Evolutionary conservation across 805 yeast genomes (phyloP).

Genomic region (Metschnikowia matae): DNA sequence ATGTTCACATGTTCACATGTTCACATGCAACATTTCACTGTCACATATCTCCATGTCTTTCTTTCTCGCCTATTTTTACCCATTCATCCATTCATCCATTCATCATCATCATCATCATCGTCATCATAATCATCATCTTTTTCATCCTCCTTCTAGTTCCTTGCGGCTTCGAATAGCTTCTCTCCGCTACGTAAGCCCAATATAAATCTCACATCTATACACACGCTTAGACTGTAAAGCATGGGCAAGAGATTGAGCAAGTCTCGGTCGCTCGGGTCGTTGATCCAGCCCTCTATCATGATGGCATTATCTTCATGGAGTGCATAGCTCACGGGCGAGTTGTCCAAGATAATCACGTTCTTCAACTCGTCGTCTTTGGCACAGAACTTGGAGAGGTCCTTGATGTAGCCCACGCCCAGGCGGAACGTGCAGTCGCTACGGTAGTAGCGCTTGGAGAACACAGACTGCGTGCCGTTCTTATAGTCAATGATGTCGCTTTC

Average conservation of each 20-base stretch:
- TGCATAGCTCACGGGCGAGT: conserved; percentile 87
- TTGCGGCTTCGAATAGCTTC: conserved; percentile 43
- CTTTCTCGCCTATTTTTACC: too few species aligned
- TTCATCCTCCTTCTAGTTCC: neutral
- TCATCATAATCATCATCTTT: neutral
- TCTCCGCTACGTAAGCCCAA: conserved; percentile 75
- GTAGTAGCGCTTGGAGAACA: conserved; percentile 62
- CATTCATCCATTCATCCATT: too few species aligned
- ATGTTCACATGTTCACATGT: too few species aligned
- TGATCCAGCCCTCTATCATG: conserved; percentile 95
- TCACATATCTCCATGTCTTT: too few species aligned
- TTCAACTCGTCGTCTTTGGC: conserved; percentile 68
- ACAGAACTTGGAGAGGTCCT: conserved; percentile 38
- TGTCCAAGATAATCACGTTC: conserved; percentile 76
- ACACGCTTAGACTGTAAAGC: conserved; percentile 66
- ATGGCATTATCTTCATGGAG: conserved; percentile 84
- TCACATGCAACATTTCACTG: too few species aligned
- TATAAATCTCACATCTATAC: conserved; percentile 79
- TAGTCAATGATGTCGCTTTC: conserved; percentile 52
- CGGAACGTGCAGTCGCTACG: conserved; percentile 74
- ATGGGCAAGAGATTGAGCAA: conserved; percentile 78
- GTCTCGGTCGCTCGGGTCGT: conserved; percentile 88
- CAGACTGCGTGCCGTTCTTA: conserved; percentile 12
- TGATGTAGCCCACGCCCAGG: conserved; percentile 79
- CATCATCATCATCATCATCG: too few species aligned